Base-by-base conservation (phyloP, 116 monocot genomes). In the Zostera marina region DNA sequence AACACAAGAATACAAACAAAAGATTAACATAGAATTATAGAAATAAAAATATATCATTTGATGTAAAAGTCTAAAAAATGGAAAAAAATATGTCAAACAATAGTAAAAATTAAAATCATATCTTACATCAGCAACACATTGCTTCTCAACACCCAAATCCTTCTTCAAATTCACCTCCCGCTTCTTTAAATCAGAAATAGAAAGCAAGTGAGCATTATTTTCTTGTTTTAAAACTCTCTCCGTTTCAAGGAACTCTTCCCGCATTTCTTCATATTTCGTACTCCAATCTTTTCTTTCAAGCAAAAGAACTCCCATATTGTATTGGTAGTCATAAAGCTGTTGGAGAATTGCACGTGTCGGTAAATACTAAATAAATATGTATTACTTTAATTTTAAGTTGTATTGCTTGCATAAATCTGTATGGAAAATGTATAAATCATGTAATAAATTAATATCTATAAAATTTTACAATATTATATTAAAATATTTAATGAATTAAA, bases 261-360 rank as follows among this genome's bases (percentile, higher is more conserved):
- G 76, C 6, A 78, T 39, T 42, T 85, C 82, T 58, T 96, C 78
- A 58, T 65, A 71, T 41, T 80, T 81, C 1, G 68, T 62, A 47
- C 66, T 44, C 82, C 79, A 88, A 8, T 96, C 79, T 55, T 85
- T 88, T 67, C 85, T 96, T 64, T 96, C 85, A 61, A 88, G 88
- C 52, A 96, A 67, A 10, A 96, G 75, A 63, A 96, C 76, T 12
- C 96, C 96, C 96, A 96, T 80, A 49, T 82, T 82, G 45, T 85
- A 85, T 63, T 88, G 88, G 26, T 85, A 96, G 7, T 96, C 89
- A 67, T 88, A 80, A 58, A 82, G 78, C 88, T 85, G 82, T 44
- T 47, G 9, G 39, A 20, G 54, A 64, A 20, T 51, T 51, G 49
- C 2, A 8, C 15, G 8, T 5, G 47, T 51, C 49, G 20, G 49